Percentiles rank a stretch among this genome's conserved stretches.
These are phyloP conservation scores for Aspergillaceae sp. DNA, from an alignment of 2,329 filamentous ascomycete genomes.

Conservation along the genomic window DNA sequence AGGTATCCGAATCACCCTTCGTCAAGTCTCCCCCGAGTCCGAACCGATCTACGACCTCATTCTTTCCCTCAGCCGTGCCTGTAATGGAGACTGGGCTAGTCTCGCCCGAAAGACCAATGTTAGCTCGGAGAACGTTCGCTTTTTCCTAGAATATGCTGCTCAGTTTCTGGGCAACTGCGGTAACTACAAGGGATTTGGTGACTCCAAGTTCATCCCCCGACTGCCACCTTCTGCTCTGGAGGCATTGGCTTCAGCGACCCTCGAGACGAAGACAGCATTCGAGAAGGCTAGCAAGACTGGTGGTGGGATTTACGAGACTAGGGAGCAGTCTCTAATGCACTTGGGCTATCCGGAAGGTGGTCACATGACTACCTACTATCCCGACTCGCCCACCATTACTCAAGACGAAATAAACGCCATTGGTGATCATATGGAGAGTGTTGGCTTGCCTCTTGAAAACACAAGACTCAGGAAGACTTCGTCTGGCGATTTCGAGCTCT, in stretches of 20 bases:
- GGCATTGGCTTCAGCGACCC: slow-evolving; percentile 52
- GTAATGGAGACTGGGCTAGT: slow-evolving; percentile 61
- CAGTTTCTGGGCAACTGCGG: slow-evolving; percentile 74
- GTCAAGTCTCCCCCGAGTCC: slow-evolving; percentile 73
- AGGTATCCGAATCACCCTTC: slow-evolving; percentile 68
- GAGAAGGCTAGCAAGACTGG: slow-evolving; percentile 50
- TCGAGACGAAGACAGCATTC: slow-evolving; percentile 56
- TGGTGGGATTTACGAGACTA: slow-evolving; percentile 63
- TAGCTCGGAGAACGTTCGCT: slow-evolving; percentile 53
- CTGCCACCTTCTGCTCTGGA: slow-evolving; percentile 56
- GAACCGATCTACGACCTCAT: slow-evolving; percentile 77
- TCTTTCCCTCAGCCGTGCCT: slow-evolving; percentile 58
- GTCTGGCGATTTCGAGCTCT: slow-evolving; percentile 58
- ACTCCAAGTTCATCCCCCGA: slow-evolving; percentile 73
- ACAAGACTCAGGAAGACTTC: slow-evolving; percentile 62
- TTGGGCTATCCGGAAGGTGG: slow-evolving; percentile 66
- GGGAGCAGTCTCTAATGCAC: slow-evolving; percentile 59
- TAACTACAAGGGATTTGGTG: slow-evolving; percentile 82
- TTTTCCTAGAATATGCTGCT: slow-evolving; percentile 67
- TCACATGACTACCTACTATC: slow-evolving; percentile 76
- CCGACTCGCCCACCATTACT: slow-evolving; percentile 63
- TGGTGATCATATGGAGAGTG: slow-evolving; percentile 63
- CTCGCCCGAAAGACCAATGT: slow-evolving; percentile 58
- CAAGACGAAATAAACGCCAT: slow-evolving; percentile 65
- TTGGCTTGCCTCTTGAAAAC: slow-evolving; percentile 64